A percentile compares a stretch with the other conserved stretches of the same genome.
These are phyloP conservation scores for Prototheca stagnorum DNA, from an alignment of 163 green algal genomes.

Conservation along the genomic window DNA sequence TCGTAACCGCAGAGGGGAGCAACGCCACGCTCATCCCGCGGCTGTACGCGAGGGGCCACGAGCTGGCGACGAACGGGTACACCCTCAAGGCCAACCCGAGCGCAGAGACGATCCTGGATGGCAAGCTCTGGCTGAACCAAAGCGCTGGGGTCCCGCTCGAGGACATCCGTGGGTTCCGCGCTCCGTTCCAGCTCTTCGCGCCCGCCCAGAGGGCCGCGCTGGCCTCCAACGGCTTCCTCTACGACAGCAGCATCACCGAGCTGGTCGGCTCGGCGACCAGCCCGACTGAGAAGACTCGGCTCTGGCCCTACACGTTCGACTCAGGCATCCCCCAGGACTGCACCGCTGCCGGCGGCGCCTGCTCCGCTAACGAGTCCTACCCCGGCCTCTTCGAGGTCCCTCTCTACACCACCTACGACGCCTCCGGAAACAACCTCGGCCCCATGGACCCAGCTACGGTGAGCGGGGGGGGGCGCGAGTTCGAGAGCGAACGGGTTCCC, in stretches of 20 bases:
- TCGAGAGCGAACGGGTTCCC: no score
- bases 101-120: constrained; percentile 6
- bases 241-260: constrained; percentile 20
- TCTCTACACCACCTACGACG: constrained; percentile 15
- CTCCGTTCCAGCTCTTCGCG: constrained; percentile 8
- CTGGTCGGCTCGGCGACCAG: constrained; percentile 5
- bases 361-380: constrained; percentile 11
- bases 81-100: constrained; percentile 5
- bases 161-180: constrained; percentile 10
- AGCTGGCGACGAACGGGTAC: constrained; percentile 14
- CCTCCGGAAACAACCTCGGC: not conserved
- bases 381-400: constrained; percentile 24
- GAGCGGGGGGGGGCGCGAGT: no score
- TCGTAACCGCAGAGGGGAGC: constrained; percentile 4
- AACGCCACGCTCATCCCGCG: constrained; percentile 8
- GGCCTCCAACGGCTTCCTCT: constrained; percentile 10
- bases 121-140: constrained; percentile 5
- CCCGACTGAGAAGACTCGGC: not conserved
- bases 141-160: constrained; percentile 8
- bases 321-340: constrained; percentile 18
- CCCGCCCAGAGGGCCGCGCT: constrained; percentile 6
- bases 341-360: constrained; percentile 5
- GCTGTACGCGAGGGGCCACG: constrained; percentile 7
- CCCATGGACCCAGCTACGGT: constrained; percentile 5
- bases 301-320: constrained; percentile 27